Evolutionary conservation across 2,329 filamentous ascomycete genomes (phyloP).

Genomic region (Aspergillus uvarum): DNA sequence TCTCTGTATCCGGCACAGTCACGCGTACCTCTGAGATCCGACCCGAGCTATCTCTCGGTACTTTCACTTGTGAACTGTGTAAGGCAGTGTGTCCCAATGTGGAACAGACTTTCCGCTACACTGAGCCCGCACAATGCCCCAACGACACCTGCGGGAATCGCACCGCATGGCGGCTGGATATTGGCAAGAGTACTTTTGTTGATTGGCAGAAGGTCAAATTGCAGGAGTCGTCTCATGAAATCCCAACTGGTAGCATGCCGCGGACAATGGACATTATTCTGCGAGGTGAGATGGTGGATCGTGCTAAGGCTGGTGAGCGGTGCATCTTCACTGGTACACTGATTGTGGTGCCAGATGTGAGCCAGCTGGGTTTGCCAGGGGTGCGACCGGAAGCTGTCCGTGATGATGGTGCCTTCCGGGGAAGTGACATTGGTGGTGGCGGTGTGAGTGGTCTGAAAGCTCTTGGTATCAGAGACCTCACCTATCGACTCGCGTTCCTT

Average conservation of each 20-base stretch:
- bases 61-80: constrained; percentile 88
- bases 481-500: constrained; percentile 93
- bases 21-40: constrained; percentile 96
- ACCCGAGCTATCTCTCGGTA: constrained; percentile 86
- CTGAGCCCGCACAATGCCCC: constrained; percentile 92
- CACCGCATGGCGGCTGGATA: constrained; percentile 92
- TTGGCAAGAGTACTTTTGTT: constrained; percentile 93
- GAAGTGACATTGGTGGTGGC: constrained; percentile 75
- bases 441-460: constrained; percentile 88
- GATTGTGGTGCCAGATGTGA: constrained; percentile 96
- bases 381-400: constrained; percentile 78
- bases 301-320: constrained; percentile 95
- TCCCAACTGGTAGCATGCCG: constrained; percentile 97
- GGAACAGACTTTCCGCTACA: constrained; percentile 96
- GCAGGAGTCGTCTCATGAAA: constrained; percentile 97
- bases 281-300: constrained; percentile 94
- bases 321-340: constrained; percentile 96
- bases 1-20: constrained; percentile 95
- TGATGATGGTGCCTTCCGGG: constrained; percentile 74
- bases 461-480: constrained; percentile 90
- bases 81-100: constrained; percentile 82
- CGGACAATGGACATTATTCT: constrained; percentile 96
- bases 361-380: constrained; percentile 87
- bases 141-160: constrained; percentile 86
- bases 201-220: constrained; percentile 99